These are phyloP conservation scores for Solanum chiquidenum DNA, from an alignment of 257 asterid genomes.

Conservation along the genomic window DNA sequence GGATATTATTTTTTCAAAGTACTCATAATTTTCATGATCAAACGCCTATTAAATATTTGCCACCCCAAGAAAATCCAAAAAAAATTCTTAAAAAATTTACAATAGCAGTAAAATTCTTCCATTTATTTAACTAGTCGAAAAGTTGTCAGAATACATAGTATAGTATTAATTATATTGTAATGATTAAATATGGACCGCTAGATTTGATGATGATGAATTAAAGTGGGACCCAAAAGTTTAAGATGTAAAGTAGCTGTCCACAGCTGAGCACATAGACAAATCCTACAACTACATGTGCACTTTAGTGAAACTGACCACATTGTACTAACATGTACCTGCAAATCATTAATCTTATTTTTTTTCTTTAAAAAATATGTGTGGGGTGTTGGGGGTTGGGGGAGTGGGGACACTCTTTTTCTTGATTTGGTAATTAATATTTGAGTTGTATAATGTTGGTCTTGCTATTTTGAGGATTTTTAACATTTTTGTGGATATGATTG, in stretches of 20 bases:
- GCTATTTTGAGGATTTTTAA: background rate
- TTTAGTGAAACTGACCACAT: background rate
- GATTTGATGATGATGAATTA: background rate
- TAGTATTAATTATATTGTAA: background rate
- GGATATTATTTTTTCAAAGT: too few relatives aligned
- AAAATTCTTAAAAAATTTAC: too few relatives aligned
- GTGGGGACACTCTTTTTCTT: background rate
- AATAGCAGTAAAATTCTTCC: background rate
- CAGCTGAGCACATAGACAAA: background rate
- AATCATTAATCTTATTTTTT: background rate
- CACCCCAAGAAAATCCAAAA: background rate
- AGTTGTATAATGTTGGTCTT: background rate
- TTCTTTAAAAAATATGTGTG: background rate
- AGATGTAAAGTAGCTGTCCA: conserved; percentile 1
- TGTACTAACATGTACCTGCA: background rate
- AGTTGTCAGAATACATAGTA: background rate
- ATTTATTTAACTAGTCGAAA: background rate
- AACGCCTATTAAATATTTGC: background rate
- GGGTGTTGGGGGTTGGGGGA: too few relatives aligned
- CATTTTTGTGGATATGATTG: background rate
- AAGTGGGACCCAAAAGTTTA: background rate
- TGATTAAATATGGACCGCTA: background rate
- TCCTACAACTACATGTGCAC: background rate
- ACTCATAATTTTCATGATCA: background rate
- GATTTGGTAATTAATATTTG: background rate